Percentiles rank a stretch among this genome's conserved stretches.
phyloP scores from a whole-genome alignment of 768 basidiomycete species.

The Megacollybia marginata region DNA sequence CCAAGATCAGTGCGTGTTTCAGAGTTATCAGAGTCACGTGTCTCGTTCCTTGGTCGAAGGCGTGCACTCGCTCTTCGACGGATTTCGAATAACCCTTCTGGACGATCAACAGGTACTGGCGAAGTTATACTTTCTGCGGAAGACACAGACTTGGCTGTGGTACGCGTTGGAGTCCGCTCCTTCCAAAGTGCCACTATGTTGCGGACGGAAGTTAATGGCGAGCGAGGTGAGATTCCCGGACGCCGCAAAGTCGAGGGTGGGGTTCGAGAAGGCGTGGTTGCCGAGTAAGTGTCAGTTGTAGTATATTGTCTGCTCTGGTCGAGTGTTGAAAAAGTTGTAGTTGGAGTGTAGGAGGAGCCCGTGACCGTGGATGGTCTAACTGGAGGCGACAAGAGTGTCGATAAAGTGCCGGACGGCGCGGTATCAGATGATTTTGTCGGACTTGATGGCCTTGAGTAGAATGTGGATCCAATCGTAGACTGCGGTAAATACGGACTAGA shows the following conservation, averaged over 20 bases:
- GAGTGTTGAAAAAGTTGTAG: conserved; percentile 1
- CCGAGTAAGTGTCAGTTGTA: background rate
- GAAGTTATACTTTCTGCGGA: background rate
- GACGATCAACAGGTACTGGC: background rate
- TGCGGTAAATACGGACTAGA: conserved; percentile 25
- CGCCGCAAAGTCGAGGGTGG: conserved; percentile 53
- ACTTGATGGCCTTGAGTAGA: conserved; percentile 2
- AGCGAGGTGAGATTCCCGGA: conserved; percentile 54
- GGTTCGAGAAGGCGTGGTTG: conserved; percentile 14
- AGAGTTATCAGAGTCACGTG: background rate
- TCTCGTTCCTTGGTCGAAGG: background rate
- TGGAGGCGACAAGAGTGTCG: conserved; percentile 44
- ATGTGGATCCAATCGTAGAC: conserved; percentile 10
- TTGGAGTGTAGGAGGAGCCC: conserved; percentile 6
- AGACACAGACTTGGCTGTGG: conserved; percentile 26
- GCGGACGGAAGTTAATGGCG: conserved; percentile 65
- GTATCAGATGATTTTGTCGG: background rate
- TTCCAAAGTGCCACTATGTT: conserved; percentile 81
- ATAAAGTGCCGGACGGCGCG: conserved; percentile 15
- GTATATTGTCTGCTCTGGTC: conserved; percentile 13
- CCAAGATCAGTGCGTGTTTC: background rate
- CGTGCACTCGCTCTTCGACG: conserved; percentile 27
- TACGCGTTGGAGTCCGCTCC: conserved; percentile 51
- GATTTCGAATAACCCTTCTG: conserved; percentile 46
- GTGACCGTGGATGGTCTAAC: conserved; percentile 27